Base-by-base conservation (phyloP, 2,329 filamentous ascomycete genomes). In the Paraphoma chrysanthemicola region DNA sequence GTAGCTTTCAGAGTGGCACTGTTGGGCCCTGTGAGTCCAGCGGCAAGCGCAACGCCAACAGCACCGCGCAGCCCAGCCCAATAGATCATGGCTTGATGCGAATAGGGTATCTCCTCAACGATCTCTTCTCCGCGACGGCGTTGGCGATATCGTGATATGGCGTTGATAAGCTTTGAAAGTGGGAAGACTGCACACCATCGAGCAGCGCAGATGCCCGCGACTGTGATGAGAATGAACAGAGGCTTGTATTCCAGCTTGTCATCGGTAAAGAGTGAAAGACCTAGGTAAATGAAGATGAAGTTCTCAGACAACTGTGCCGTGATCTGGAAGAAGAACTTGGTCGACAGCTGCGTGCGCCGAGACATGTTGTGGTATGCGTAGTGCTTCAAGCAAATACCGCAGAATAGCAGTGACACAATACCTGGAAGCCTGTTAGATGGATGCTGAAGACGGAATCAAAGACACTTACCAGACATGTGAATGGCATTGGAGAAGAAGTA, bases 311-410 rank as follows among this genome's bases (percentile, higher is more conserved):
- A 80, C 77, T 99, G 95, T 3, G 95, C 92, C 67, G 96, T 89
- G 60, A 97, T 89, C 76, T 96, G 92, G 80, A 99, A 99, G 54
- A 97, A 85, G 79, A 96, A 99, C 77, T 99, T 99, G 50, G 95
- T 99, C 14, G 95, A 97, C 61, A 99, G 88, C 76, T 99, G 95
- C 1, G 95, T 98, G 60, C 95, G 89, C 47, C 95, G 89, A 30
- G 95, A 99, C 95, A 99, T 99, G 81, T 99, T 99, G 84, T 98
- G 97, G 80, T 99, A 99, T 60, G 95, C 95, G 72, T 99, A 99
- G 76, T 99, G 95, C 79, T 99, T 99, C 62, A 99, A 83, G 10
- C 95, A 98, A 67, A 99, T 99, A 53, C 95, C 95, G 77, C 95
- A 99, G 82, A 99, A 99, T 1, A 99, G 83, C 56, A 99, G 83